Conservation (phyloP, 2,329 filamentous ascomycete genomes). For the Epichloe amarillans region DNA sequence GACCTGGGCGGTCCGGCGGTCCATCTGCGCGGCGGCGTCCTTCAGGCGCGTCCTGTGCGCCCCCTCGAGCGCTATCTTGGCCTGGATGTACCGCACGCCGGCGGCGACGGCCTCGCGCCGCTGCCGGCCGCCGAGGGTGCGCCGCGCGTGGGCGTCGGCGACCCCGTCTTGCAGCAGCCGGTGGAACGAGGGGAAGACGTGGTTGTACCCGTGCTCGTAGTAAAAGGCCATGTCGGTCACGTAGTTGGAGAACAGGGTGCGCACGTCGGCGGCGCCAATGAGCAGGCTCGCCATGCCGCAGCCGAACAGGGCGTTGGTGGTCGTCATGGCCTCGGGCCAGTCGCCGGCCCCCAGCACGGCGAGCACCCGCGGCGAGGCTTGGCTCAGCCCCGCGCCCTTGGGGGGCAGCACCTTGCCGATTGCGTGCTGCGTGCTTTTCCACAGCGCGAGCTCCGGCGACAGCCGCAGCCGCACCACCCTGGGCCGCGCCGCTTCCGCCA, state of each 20-base stretch:
- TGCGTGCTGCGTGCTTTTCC: constrained; percentile 9
- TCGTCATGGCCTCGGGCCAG: constrained; percentile 8
- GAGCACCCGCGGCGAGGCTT: constrained; percentile 6
- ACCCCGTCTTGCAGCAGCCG: constrained; percentile 8
- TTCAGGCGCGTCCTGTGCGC: not conserved
- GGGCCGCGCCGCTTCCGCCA: not conserved
- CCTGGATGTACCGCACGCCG: constrained; percentile 9
- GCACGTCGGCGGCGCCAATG: constrained; percentile 9
- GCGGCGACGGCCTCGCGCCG: constrained; percentile 8
- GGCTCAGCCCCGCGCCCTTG: constrained; percentile 8
- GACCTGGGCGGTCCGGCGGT: constrained; percentile 8
- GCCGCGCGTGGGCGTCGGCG: constrained; percentile 7
- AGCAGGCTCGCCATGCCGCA: constrained; percentile 10
- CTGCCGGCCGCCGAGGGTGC: constrained; percentile 6
- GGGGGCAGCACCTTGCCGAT: constrained; percentile 9
- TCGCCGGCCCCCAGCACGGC: constrained; percentile 6
- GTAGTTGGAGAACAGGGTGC: constrained; percentile 12
- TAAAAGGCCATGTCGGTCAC: constrained; percentile 13
- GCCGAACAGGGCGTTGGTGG: constrained; percentile 11
- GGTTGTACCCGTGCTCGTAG: constrained; percentile 13
- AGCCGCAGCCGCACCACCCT: constrained; percentile 7
- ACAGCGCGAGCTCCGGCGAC: constrained; percentile 9
- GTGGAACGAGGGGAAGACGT: constrained; percentile 10
- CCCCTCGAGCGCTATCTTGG: constrained; percentile 9
- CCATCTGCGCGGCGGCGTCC: constrained; percentile 3